Evolutionary conservation across 768 basidiomycete species (phyloP).

Genomic region (Porpolomopsis calyptriformis): DNA sequence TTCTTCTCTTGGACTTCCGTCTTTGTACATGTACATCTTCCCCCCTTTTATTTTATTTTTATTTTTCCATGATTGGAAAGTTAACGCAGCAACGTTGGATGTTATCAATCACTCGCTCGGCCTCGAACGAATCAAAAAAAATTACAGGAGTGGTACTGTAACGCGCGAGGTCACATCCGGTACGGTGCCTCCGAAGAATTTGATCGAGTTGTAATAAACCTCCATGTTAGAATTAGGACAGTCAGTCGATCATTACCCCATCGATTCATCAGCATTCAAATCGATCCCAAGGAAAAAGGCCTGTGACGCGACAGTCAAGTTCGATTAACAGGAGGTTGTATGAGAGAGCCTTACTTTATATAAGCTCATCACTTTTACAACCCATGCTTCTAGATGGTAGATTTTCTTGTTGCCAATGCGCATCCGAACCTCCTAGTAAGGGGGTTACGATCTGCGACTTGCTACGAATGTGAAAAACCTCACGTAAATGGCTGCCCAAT

Average conservation of each 20-base stretch:
- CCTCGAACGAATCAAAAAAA: too few relatives aligned
- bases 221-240: too few relatives aligned
- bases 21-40: too few relatives aligned
- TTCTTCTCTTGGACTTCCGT: too few relatives aligned
- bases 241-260: not conserved
- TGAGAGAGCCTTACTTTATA: constrained; percentile 50
- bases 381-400: constrained; percentile 95
- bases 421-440: constrained; percentile 84
- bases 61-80: too few relatives aligned
- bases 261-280: constrained; percentile 29
- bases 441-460: not conserved
- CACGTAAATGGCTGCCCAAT: constrained; percentile 97
- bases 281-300: constrained; percentile 56
- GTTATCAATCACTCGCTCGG: too few relatives aligned
- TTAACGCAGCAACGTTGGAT: too few relatives aligned
- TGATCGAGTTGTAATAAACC: too few relatives aligned
- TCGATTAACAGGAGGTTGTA: not conserved
- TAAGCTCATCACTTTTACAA: constrained; percentile 89
- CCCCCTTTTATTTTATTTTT: too few relatives aligned
- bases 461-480: constrained; percentile 18
- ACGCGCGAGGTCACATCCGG: too few relatives aligned
- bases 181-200: too few relatives aligned
- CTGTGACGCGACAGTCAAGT: constrained; percentile 26
- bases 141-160: too few relatives aligned
- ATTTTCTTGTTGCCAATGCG: constrained; percentile 81